phyloP scores from a whole-genome alignment of 805 yeast genomes.

The Spencermartinsiella europaea region DNA sequence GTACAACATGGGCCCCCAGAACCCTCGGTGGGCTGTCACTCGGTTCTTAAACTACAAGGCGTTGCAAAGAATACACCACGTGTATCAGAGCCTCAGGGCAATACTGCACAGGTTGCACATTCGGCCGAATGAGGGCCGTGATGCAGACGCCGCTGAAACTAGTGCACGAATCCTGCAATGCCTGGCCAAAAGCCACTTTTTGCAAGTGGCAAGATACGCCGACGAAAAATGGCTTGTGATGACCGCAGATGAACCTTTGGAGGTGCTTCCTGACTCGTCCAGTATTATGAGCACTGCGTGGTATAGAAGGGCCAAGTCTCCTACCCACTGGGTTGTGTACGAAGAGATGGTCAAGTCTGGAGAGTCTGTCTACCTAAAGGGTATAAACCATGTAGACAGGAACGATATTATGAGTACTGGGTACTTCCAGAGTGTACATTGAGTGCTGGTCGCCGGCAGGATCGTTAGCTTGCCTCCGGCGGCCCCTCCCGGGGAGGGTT shows the following conservation, averaged over 20 bases:
- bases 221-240: background rate
- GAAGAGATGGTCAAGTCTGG: conserved; percentile 10
- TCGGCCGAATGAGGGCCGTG: background rate
- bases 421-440: conserved; percentile 3
- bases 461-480: background rate
- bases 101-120: background rate
- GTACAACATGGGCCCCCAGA: background rate
- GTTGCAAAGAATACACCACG: conserved; percentile 58
- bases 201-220: conserved; percentile 15
- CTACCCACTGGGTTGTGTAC: conserved; percentile 16
- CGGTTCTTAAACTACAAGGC: conserved; percentile 63
- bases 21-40: conserved; percentile 54
- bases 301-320: background rate
- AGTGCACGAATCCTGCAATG: conserved; percentile 6
- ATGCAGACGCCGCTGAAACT: background rate
- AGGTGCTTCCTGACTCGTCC: background rate
- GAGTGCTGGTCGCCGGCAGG: no score
- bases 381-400: conserved; percentile 7
- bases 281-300: background rate
- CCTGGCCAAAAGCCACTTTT: conserved; percentile 13
- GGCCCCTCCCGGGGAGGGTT: background rate
- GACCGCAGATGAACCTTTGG: background rate
- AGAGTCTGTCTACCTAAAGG: conserved; percentile 10
- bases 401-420: conserved; percentile 3
- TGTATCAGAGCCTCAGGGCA: conserved; percentile 48